phyloP scores from a whole-genome alignment of 2,329 filamentous ascomycete species.

The Talaromyces sp. region DNA sequence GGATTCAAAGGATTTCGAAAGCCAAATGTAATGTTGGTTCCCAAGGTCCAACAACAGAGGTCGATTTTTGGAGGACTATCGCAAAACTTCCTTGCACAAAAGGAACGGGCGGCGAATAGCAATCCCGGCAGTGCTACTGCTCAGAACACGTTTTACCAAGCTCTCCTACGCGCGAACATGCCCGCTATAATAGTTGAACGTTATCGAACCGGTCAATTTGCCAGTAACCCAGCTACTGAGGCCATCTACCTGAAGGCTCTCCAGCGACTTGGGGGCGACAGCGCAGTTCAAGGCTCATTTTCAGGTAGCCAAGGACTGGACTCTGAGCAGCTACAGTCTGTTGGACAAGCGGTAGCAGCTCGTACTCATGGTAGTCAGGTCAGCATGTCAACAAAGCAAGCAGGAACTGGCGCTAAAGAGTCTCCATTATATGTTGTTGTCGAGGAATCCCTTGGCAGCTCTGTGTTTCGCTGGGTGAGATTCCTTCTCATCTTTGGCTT shows the following conservation, averaged over 20 bases:
- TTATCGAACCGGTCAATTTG: conserved; percentile 82
- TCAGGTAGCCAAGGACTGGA: conserved; percentile 43
- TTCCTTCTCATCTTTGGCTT: conserved; percentile 77
- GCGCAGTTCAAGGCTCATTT: conserved; percentile 25
- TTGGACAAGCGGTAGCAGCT: conserved; percentile 78
- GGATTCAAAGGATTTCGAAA: conserved; percentile 27
- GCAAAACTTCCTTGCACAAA: conserved; percentile 68
- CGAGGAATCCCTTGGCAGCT: conserved; percentile 76
- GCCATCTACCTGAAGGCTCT: conserved; percentile 75
- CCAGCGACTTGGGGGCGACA: conserved; percentile 53
- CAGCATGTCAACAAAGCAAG: conserved; percentile 45
- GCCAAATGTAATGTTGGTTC: conserved; percentile 25
- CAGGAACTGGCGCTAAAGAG: conserved; percentile 68
- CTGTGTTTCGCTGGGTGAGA: conserved; percentile 87
- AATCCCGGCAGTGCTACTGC: conserved; percentile 82
- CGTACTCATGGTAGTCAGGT: conserved; percentile 65
- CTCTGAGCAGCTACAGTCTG: conserved; percentile 67
- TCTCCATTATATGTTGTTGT: conserved; percentile 94
- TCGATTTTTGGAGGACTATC: conserved; percentile 41
- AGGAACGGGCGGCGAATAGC: conserved; percentile 89
- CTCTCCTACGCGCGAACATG: conserved; percentile 87
- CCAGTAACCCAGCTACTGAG: conserved; percentile 73
- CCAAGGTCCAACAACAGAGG: conserved; percentile 35
- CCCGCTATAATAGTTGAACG: conserved; percentile 87
- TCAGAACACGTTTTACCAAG: conserved; percentile 91